Evolutionary conservation across 2,329 filamentous ascomycete species (phyloP).

Genomic region (Monilinia vaccinii-corymbosi): DNA sequence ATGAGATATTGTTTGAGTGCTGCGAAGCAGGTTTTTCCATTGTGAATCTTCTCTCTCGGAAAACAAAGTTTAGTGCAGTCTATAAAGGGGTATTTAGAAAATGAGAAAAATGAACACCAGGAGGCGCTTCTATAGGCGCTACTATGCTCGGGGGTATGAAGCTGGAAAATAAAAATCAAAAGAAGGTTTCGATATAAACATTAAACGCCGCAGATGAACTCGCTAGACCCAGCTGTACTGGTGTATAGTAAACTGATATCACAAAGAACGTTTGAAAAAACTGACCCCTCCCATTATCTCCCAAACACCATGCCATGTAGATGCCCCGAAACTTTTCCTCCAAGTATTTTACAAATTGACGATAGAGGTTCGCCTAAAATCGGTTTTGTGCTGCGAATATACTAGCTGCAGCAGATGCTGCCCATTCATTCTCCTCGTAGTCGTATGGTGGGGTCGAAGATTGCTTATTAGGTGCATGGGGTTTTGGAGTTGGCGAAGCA

Average conservation of each 20-base stretch:
- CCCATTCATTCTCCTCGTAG: constrained; percentile 90
- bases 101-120: constrained; percentile 16
- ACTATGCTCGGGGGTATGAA: constrained; percentile 22
- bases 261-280: constrained; percentile 21
- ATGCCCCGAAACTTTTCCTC: constrained; percentile 29
- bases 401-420: constrained; percentile 69
- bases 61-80: constrained; percentile 21
- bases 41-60: neutral
- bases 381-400: constrained; percentile 66
- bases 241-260: constrained; percentile 14
- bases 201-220: constrained; percentile 14
- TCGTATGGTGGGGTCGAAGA: constrained; percentile 97
- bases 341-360: constrained; percentile 26
- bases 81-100: constrained; percentile 26
- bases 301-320: constrained; percentile 30
- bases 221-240: constrained; percentile 8
- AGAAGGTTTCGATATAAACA: constrained; percentile 15
- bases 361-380: constrained; percentile 34
- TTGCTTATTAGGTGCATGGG: constrained; percentile 45
- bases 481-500: constrained; percentile 38
- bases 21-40: constrained; percentile 8
- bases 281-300: constrained; percentile 17
- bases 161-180: constrained; percentile 18
- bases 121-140: constrained; percentile 17
- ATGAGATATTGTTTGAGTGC: constrained; percentile 9